Evolutionary conservation across 805 yeast species (phyloP), one percentile per base, ranked within the genome.

Genomic region (Peterozyma xylosa): DNA sequence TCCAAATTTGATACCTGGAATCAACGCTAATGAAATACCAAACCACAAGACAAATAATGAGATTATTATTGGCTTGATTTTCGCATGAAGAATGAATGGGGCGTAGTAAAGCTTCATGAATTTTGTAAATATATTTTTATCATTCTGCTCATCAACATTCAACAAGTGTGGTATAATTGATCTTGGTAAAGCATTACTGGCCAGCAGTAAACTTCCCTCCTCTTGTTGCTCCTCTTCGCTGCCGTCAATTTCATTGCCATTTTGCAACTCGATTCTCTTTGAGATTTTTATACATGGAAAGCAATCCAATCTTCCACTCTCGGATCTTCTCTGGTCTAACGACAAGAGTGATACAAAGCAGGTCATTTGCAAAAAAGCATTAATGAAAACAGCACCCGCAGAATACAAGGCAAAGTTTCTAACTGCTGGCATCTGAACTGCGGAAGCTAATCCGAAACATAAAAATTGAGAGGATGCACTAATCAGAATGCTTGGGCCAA

Each of bases 371-470:
- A 91, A 66, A 0, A 78, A 37, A 1, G 91, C 80, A 58, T 91
- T 90, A 53, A 86, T 66, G 5, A 84, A 55, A 2, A 91, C 82
- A 0, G 98, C 91, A 14, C 88, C 84, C 0, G 96, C 90, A 6
- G 96, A 86, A 56, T 87, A 93, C 11, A 85, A 62, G 0, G 99
- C 97, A 69, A 91, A 91, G 60, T 90, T 93, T 50, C 83, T 74
- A 15, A 91, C 98, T 0, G 98, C 98, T 1, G 98, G 98, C 97
- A 93, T 93, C 11, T 82, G 73, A 6, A 93, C 97, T 4, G 70
- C 61, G 1, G 95, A 70, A 0, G 96, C 96, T 36, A 91, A 65
- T 7, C 78, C 62, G 54, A 91, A 89, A 55, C 96, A 86, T 9
- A 79, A 67, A n/a, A 82, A 70, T 54, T 93, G 97, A 38, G 90